Percentiles rank a stretch among this genome's conserved stretches.
These are phyloP conservation scores for Diaporthe citriasiana DNA, from an alignment of 2,329 filamentous ascomycete species.

Conservation along the genomic window DNA sequence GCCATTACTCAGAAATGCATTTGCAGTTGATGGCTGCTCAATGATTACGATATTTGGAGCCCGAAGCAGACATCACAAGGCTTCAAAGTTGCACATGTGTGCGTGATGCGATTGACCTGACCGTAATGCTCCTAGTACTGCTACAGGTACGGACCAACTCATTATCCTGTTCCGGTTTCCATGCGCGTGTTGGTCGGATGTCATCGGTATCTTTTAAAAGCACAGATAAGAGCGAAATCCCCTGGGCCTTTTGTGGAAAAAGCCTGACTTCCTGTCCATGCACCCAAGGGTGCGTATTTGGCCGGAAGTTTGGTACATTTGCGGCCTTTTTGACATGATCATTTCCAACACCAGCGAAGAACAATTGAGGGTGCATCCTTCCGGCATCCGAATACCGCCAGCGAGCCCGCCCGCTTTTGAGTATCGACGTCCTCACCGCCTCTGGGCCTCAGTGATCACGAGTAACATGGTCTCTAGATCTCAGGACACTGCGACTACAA, in stretches of 20 bases:
- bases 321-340: too few relatives aligned
- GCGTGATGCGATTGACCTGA: background rate
- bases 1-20: background rate
- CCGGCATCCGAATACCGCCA: too few relatives aligned
- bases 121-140: background rate
- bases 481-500: conserved; percentile 48
- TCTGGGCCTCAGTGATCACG: background rate
- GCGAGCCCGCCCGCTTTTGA: background rate
- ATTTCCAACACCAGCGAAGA: background rate
- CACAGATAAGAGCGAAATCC: background rate
- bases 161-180: too few relatives aligned
- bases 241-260: background rate
- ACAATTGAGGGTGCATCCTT: background rate
- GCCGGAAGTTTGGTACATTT: background rate
- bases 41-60: background rate
- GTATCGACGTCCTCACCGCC: background rate
- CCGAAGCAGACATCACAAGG: background rate
- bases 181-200: background rate
- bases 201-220: background rate
- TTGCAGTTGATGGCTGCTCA: background rate
- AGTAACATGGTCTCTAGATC: background rate
- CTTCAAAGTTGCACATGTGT: too few relatives aligned
- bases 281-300: background rate
- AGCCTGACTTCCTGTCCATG: background rate
- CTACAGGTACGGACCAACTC: background rate